Conservation (phyloP, 805 yeast species). For the Metschnikowia similis region DNA sequence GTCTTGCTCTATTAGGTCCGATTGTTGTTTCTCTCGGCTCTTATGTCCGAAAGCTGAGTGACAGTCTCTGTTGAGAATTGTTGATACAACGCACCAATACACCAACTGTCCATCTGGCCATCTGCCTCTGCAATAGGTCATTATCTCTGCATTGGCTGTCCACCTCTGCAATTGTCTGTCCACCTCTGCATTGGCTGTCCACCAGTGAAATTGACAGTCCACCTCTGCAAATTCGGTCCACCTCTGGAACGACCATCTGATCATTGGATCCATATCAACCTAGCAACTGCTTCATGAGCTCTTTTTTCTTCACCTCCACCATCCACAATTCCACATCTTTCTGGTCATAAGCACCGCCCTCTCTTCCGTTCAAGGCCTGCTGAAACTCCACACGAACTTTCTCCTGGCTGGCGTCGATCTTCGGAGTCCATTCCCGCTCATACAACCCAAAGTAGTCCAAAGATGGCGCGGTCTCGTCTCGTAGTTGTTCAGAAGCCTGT, state of each 20-base stretch:
- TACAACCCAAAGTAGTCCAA: slow-evolving; percentile 42
- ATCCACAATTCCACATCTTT: slow-evolving; percentile 44
- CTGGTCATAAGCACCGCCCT: slow-evolving; percentile 5
- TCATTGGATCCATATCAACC: neutral
- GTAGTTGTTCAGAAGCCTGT: slow-evolving; percentile 13
- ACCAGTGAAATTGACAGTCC: too few species aligned
- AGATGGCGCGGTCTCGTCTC: slow-evolving; percentile 16
- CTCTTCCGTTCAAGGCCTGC: slow-evolving; percentile 9
- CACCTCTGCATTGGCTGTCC: too few species aligned
- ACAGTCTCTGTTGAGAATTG: too few species aligned
- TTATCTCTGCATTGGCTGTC: too few species aligned
- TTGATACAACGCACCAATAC: too few species aligned
- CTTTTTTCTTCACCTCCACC: slow-evolving; percentile 41
- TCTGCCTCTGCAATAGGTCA: too few species aligned
- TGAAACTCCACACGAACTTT: slow-evolving; percentile 12
- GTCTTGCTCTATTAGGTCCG: too few species aligned
- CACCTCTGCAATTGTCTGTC: too few species aligned
- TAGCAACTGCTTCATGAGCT: slow-evolving; percentile 33
- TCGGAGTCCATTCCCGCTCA: slow-evolving; percentile 13
- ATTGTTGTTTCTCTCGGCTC: too few species aligned
- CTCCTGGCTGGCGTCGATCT: slow-evolving; percentile 5
- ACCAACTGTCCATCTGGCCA: too few species aligned
- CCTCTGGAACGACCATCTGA: neutral
- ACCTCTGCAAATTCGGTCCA: too few species aligned
- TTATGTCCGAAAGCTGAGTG: too few species aligned